phyloP scores from a whole-genome alignment of 495 filamentous ascomycete species.

The Glutinoglossum americanum region DNA sequence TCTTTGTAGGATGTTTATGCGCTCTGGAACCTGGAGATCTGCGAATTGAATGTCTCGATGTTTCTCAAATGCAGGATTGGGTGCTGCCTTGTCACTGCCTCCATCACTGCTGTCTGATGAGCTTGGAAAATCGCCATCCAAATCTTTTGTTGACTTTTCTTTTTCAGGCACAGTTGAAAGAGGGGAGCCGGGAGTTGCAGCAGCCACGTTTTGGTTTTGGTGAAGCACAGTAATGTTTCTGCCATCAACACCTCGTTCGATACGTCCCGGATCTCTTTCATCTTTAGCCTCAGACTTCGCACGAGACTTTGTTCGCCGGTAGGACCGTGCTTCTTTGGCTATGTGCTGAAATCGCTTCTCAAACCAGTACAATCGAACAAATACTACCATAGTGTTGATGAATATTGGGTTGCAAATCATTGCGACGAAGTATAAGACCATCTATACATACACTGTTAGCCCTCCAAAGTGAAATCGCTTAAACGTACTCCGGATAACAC shows the following conservation, averaged over 20 bases:
- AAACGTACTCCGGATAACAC: neutral
- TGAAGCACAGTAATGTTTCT: conserved; percentile 50
- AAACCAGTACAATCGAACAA: conserved; percentile 89
- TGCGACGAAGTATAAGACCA: conserved; percentile 45
- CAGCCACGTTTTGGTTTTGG: neutral
- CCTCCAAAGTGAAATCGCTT: neutral
- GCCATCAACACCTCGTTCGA: conserved; percentile 48
- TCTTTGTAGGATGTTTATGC: conserved; percentile 20
- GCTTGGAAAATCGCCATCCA: neutral
- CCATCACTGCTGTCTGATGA: neutral
- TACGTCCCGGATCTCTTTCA: conserved; percentile 22
- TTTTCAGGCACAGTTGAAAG: neutral
- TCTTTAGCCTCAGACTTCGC: conserved; percentile 30
- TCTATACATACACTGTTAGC: conserved; percentile 12
- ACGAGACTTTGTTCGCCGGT: conserved; percentile 34
- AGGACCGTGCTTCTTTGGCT: conserved; percentile 32
- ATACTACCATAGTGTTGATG: conserved; percentile 72
- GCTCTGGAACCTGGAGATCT: conserved; percentile 26
- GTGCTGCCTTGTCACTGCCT: neutral
- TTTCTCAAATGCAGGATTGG: neutral
- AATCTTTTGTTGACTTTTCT: neutral
- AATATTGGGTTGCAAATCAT: conserved; percentile 75
- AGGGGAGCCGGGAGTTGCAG: neutral
- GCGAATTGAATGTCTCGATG: conserved; percentile 38
- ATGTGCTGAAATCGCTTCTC: conserved; percentile 79